Evolutionary conservation across 2,329 filamentous ascomycete genomes (phyloP).

Genomic region (Scopulariopsis brevicaulis): DNA sequence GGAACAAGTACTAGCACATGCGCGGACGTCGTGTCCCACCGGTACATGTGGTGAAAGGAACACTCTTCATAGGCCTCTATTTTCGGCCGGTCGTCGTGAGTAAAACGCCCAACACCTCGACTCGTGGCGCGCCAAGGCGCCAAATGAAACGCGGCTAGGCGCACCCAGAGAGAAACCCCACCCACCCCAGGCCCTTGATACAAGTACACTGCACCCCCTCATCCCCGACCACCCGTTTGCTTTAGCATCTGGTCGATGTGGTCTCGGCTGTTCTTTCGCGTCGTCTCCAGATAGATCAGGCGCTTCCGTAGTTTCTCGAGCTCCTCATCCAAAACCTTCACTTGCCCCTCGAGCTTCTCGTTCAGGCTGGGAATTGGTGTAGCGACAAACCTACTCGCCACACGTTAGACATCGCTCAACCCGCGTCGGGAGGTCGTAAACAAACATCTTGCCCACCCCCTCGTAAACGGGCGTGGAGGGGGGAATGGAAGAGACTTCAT

Average conservation of each 20-base stretch:
- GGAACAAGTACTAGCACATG: not conserved
- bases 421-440: conserved; percentile 8
- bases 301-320: conserved; percentile 77
- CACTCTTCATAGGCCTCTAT: not conserved
- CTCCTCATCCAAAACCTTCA: conserved; percentile 63
- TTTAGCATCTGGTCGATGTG: conserved; percentile 79
- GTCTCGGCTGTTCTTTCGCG: conserved; percentile 84
- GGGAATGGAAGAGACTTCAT: conserved; percentile 69
- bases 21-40: not conserved
- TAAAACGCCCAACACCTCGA: not conserved
- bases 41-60: not conserved
- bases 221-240: not conserved
- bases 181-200: not conserved
- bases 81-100: not conserved
- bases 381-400: conserved; percentile 64
- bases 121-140: not conserved
- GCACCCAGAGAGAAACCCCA: not conserved
- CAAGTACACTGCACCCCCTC: not conserved
- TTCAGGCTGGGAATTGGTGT: conserved; percentile 63
- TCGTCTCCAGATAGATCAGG: conserved; percentile 86
- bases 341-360: conserved; percentile 64
- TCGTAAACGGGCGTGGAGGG: conserved; percentile 76
- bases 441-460: conserved; percentile 93
- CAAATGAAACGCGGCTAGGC: not conserved
- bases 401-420: not conserved